Evolutionary conservation across 768 basidiomycete species (phyloP).

Genomic region (Suillus occidentalis): DNA sequence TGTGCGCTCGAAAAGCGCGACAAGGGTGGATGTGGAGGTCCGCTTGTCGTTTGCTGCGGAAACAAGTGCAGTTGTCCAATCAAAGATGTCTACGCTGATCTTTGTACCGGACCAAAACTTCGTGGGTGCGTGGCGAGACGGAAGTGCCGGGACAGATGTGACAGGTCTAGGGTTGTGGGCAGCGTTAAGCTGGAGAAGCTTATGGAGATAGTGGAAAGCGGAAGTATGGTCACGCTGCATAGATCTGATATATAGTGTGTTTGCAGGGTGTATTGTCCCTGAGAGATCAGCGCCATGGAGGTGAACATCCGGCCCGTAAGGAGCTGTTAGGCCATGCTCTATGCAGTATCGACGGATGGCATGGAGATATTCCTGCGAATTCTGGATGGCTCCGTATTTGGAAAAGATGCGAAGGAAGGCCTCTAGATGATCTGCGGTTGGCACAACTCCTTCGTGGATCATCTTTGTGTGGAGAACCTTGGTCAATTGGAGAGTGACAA

Average conservation of each 20-base stretch:
- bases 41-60: conserved; percentile 43
- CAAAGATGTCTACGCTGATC: conserved; percentile 40
- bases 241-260: conserved; percentile 44
- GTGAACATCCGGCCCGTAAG: conserved; percentile 16
- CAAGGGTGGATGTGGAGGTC: conserved; percentile 33
- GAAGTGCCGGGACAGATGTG: conserved; percentile 1
- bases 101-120: conserved; percentile 20
- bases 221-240: conserved; percentile 41
- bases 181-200: conserved; percentile 33
- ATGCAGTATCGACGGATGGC: conserved; percentile 36
- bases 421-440: conserved; percentile 46
- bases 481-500: conserved; percentile 50
- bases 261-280: conserved; percentile 36
- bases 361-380: conserved; percentile 40
- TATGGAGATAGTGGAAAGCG: conserved; percentile 48
- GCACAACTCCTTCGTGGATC: conserved; percentile 39
- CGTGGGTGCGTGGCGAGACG: not conserved
- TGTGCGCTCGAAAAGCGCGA: conserved; percentile 39
- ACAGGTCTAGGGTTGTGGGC: conserved; percentile 10
- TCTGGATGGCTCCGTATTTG: conserved; percentile 42
- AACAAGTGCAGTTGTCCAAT: conserved; percentile 47
- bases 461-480: conserved; percentile 45
- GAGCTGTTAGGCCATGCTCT: conserved; percentile 17
- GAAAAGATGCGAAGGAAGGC: conserved; percentile 49
- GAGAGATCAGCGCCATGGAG: not conserved